phyloP scores from a whole-genome alignment of 1,139 yeast species.

The Yamadazyma aaseri region DNA sequence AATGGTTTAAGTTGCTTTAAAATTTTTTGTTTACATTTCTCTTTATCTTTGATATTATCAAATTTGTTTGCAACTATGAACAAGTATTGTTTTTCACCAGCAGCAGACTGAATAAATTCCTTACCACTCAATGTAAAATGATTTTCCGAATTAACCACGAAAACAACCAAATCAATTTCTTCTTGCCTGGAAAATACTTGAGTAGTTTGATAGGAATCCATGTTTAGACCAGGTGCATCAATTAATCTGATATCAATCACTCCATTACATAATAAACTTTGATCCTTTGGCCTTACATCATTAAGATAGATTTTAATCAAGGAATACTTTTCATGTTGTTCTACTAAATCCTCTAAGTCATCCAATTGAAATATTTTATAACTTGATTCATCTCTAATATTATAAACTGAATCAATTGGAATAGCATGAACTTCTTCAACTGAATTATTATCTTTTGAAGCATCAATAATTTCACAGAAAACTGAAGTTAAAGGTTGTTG shows the following conservation, averaged over 20 bases:
- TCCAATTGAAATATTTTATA: conserved; percentile 55
- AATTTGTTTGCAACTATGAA: conserved; percentile 93
- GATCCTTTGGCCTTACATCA: conserved; percentile 67
- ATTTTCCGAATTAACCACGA: conserved; percentile 94
- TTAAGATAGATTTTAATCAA: conserved; percentile 78
- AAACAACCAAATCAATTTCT: conserved; percentile 93
- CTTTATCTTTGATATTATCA: conserved; percentile 78
- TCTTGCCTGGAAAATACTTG: conserved; percentile 96
- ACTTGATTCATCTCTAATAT: conserved; percentile 61
- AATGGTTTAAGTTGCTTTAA: conserved; percentile 83
- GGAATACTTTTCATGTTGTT: conserved; percentile 68
- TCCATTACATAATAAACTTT: conserved; percentile 81
- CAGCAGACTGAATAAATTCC: conserved; percentile 88
- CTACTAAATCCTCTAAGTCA: conserved; percentile 68
- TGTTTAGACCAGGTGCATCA: conserved; percentile 95
- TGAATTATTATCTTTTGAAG: conserved; percentile 63
- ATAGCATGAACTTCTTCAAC: conserved; percentile 94
- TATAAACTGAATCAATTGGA: conserved; percentile 58
- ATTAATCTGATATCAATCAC: conserved; percentile 88
- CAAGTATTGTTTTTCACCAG: conserved; percentile 86
- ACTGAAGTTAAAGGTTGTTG: conserved; percentile 98
- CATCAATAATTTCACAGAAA: conserved; percentile 91
- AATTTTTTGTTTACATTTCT: conserved; percentile 72
- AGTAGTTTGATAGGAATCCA: conserved; percentile 92
- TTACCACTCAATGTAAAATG: conserved; percentile 93